Percentiles rank a stretch among this genome's conserved stretches.
Evolutionary conservation across 2,329 filamentous ascomycete species (phyloP).

Genomic region (Lecanosticta acicola): DNA sequence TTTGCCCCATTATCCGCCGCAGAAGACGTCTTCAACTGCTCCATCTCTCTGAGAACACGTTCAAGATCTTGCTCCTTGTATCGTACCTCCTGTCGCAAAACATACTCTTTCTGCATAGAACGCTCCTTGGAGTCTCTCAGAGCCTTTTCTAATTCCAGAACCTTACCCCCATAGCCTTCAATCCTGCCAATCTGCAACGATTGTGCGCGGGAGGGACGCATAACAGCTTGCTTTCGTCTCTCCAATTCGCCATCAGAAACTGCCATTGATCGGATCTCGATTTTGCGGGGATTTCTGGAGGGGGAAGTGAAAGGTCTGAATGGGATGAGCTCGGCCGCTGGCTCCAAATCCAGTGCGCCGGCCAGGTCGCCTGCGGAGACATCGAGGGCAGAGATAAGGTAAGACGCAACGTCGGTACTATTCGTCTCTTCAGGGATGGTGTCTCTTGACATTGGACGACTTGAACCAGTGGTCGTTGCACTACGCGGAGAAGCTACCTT

Average conservation of each 20-base stretch:
- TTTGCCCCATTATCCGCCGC: neutral
- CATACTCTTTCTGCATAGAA: neutral
- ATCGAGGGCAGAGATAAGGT: neutral
- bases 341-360: neutral
- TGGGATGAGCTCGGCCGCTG: slow-evolving; percentile 4
- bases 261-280: slow-evolving; percentile 22
- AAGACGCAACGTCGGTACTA: neutral
- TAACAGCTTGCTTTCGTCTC: slow-evolving; percentile 12
- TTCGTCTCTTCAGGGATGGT: slow-evolving; percentile 24
- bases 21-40: neutral
- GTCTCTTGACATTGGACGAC: slow-evolving; percentile 19
- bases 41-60: neutral
- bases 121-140: neutral
- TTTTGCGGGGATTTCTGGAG: slow-evolving; percentile 16
- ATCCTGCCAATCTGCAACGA: slow-evolving; percentile 16
- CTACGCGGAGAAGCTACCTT: slow-evolving; percentile 8
- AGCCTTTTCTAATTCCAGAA: neutral
- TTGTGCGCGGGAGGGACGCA: slow-evolving; percentile 21
- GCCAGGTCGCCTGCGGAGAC: slow-evolving; percentile 3
- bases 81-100: neutral
- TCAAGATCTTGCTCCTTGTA: neutral
- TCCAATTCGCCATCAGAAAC: slow-evolving; percentile 24
- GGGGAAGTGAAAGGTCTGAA: slow-evolving; percentile 3
- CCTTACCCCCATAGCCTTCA: neutral
- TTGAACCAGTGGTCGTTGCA: slow-evolving; percentile 7